A percentile compares a stretch with the other conserved stretches of the same genome.
phyloP scores from a whole-genome alignment of 352 stramenopile species.

The Phytophthora lateralis region DNA sequence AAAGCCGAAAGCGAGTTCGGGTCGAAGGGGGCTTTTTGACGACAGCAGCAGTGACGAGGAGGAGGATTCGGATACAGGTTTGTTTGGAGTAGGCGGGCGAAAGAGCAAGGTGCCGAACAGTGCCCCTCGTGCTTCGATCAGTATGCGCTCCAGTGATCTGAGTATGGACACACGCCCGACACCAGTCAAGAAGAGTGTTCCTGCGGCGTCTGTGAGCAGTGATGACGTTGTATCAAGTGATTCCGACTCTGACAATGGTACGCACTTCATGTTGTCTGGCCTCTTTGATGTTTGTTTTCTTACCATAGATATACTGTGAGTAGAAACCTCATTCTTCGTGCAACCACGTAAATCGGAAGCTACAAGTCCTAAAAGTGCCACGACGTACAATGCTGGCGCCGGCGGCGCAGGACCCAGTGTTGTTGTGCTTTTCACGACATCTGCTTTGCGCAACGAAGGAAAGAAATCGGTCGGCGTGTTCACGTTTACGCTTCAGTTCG shows the following conservation, averaged over 20 bases:
- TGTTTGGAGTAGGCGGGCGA: constrained; percentile 45
- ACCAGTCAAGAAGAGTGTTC: constrained; percentile 15
- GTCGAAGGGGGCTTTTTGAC: constrained; percentile 79
- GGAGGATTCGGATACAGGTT: constrained; percentile 46
- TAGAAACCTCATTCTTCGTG: constrained; percentile 33
- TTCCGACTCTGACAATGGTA: constrained; percentile 40
- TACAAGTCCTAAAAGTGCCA: constrained; percentile 27
- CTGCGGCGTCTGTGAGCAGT: constrained; percentile 21
- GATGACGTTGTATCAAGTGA: constrained; percentile 39
- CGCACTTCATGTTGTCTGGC: not conserved
- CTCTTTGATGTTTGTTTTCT: not conserved
- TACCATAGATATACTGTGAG: constrained; percentile 12
- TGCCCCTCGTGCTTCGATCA: constrained; percentile 12
- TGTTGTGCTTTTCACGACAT: constrained; percentile 59
- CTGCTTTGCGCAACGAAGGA: constrained; percentile 56
- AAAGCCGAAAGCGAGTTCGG: constrained; percentile 31
- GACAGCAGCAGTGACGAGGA: constrained; percentile 72
- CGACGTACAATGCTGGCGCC: constrained; percentile 25
- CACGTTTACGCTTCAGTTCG: constrained; percentile 65
- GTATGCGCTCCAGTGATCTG: constrained; percentile 29
- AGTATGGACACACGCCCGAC: constrained; percentile 18
- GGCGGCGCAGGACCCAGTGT: constrained; percentile 33
- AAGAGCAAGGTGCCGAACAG: constrained; percentile 32
- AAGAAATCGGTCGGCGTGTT: constrained; percentile 74
- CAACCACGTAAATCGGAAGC: constrained; percentile 20